Conservation (phyloP, 495 filamentous ascomycete species). For the Annulohypoxylon bovei region DNA sequence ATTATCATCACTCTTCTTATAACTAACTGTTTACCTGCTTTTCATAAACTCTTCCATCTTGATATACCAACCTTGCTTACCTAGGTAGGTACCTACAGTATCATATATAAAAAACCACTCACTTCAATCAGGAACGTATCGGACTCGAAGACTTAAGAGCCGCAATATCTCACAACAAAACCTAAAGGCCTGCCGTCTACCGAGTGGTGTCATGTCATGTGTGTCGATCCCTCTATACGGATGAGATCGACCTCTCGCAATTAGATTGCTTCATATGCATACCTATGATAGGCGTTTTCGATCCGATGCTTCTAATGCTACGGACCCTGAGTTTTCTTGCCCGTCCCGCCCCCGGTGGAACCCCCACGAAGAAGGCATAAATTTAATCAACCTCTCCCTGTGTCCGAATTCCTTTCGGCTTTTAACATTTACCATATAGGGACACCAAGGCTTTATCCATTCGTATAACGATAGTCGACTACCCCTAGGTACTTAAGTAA, state of each 20-base stretch:
- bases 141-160: background rate
- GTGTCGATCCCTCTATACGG: conserved; percentile 13
- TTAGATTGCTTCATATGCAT: conserved; percentile 14
- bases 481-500: background rate
- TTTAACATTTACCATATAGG: background rate
- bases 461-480: background rate
- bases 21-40: too few relatives aligned
- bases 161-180: background rate
- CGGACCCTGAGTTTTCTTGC: conserved; percentile 19
- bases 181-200: conserved; percentile 3
- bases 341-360: conserved; percentile 8
- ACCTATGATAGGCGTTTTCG: conserved; percentile 13
- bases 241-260: conserved; percentile 12
- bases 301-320: conserved; percentile 24
- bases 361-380: conserved; percentile 9
- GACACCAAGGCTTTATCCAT: background rate
- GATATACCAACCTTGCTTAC: background rate
- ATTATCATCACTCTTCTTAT: too few relatives aligned
- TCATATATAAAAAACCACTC: background rate
- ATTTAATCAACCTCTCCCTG: too few relatives aligned
- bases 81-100: too few relatives aligned
- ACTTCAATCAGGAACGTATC: background rate
- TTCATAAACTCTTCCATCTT: background rate
- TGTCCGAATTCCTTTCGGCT: background rate
- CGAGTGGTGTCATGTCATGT: conserved; percentile 2